These are phyloP conservation scores for Fusarium sp. DNA, from an alignment of 2,329 filamentous ascomycete species.

Conservation along the genomic window DNA sequence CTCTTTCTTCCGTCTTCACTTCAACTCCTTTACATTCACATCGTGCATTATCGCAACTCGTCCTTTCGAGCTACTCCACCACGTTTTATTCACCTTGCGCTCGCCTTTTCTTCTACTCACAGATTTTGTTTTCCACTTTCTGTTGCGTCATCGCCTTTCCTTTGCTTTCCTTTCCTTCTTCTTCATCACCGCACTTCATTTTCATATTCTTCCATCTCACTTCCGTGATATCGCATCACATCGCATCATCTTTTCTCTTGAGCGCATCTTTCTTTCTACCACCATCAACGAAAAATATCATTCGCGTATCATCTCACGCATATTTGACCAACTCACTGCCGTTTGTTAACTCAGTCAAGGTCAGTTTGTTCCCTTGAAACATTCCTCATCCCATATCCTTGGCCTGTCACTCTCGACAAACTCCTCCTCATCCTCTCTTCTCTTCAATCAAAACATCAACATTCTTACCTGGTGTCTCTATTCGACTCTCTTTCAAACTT, in stretches of 20 bases:
- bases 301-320: neutral
- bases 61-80: neutral
- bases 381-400: neutral
- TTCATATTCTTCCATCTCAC: neutral
- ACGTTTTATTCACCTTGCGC: conserved; percentile 5
- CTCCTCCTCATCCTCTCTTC: neutral
- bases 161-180: neutral
- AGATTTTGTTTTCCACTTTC: neutral
- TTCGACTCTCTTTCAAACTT: neutral
- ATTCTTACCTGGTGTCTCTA: neutral
- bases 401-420: no score
- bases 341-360: conserved; percentile 4
- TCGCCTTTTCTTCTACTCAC: conserved; percentile 1
- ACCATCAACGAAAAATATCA: neutral
- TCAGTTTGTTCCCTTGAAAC: conserved; percentile 4
- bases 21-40: conserved; percentile 15
- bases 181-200: neutral
- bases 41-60: neutral
- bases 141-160: neutral
- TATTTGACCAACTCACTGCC: neutral
- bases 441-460: neutral
- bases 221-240: neutral
- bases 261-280: neutral
- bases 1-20: conserved; percentile 15
- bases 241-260: neutral